phyloP scores from a whole-genome alignment of 1,284 basidiomycete genomes.

The Golubevia pallescens region DNA sequence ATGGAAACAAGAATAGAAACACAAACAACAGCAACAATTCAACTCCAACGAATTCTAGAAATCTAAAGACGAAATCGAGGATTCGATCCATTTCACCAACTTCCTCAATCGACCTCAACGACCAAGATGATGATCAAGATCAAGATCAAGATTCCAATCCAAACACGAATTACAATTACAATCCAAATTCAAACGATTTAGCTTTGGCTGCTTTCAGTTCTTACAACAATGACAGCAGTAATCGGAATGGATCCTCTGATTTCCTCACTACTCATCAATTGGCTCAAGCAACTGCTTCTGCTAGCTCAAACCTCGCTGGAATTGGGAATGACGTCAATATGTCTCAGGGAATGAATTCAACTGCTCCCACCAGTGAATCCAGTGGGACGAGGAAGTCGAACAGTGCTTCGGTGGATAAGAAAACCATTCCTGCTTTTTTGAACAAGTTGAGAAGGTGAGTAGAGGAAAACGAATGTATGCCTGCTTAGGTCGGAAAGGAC shows the following conservation, averaged over 20 bases:
- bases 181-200: background rate
- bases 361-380: slow-evolving; percentile 11
- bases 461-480: no score
- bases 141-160: background rate
- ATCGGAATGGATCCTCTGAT: background rate
- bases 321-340: slow-evolving; percentile 6
- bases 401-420: slow-evolving; percentile 29
- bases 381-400: background rate
- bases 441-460: slow-evolving; percentile 53
- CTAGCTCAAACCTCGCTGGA: background rate
- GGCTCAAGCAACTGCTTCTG: slow-evolving; percentile 11
- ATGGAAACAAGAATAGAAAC: slow-evolving; percentile 5
- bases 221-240: background rate
- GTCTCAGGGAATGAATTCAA: slow-evolving; percentile 18
- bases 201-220: background rate
- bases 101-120: slow-evolving; percentile 4
- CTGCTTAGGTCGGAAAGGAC: no score
- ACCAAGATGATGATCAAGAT: background rate
- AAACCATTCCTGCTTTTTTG: slow-evolving; percentile 53
- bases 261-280: slow-evolving; percentile 5
- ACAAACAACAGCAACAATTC: background rate
- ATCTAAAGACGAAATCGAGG: slow-evolving; percentile 2
- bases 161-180: background rate
- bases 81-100: slow-evolving; percentile 5
- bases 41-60: background rate